phyloP scores from a whole-genome alignment of 1,139 yeast genomes.

The Zhuliangozyma parablackwelliae region DNA sequence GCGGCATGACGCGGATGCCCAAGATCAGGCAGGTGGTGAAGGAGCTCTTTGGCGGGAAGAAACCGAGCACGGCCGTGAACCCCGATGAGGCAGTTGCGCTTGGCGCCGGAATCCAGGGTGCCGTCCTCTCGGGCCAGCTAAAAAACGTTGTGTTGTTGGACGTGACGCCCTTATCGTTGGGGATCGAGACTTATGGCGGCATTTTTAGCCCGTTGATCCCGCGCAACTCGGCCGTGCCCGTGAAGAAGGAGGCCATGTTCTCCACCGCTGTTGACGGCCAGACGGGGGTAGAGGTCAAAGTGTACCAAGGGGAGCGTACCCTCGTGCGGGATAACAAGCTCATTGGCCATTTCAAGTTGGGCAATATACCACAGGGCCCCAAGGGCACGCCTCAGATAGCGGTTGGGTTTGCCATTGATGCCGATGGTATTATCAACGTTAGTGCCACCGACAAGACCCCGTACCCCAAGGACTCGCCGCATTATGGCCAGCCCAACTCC shows the following conservation, averaged over 20 bases:
- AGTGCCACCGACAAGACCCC: constrained; percentile 66
- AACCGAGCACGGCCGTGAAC: constrained; percentile 63
- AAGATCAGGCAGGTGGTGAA: constrained; percentile 56
- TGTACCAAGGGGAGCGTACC: constrained; percentile 75
- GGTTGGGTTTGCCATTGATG: constrained; percentile 72
- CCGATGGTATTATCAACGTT: constrained; percentile 77
- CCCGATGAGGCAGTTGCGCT: constrained; percentile 85
- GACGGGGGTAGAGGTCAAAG: constrained; percentile 73
- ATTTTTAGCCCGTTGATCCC: constrained; percentile 73
- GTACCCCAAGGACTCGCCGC: constrained; percentile 28
- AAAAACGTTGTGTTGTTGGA: constrained; percentile 70
- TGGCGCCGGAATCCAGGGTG: constrained; percentile 85
- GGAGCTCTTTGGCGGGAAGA: constrained; percentile 47
- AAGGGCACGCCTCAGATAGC: constrained; percentile 75
- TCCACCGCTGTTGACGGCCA: constrained; percentile 87
- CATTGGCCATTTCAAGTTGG: constrained; percentile 66
- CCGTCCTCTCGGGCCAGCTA: constrained; percentile 65
- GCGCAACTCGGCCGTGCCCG: constrained; percentile 72
- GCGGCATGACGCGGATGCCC: constrained; percentile 89
- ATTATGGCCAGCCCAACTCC: constrained; percentile 28
- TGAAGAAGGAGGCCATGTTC: constrained; percentile 64
- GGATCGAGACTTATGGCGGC: constrained; percentile 82
- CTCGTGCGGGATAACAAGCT: constrained; percentile 67
- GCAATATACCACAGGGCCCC: constrained; percentile 67
- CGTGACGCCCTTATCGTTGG: constrained; percentile 75